A percentile compares a stretch with the other conserved stretches of the same genome.
phyloP scores from a whole-genome alignment of 2,329 filamentous ascomycete species.

The Nigrospora osmanthi region DNA sequence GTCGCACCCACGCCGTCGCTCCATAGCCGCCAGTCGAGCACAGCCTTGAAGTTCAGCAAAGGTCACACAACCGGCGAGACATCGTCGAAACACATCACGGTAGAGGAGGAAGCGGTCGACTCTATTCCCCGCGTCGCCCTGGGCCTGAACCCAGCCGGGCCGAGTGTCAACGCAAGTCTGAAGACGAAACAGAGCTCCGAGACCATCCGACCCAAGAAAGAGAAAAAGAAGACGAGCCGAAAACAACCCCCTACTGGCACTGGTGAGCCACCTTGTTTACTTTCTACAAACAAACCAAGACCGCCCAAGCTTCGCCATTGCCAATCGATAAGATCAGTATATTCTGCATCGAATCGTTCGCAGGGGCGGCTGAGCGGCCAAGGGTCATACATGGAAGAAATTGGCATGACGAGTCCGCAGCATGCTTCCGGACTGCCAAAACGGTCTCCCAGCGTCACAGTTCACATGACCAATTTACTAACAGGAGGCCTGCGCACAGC shows the following conservation, averaged over 20 bases:
- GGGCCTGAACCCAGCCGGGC: constrained; percentile 54
- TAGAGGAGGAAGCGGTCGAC: constrained; percentile 92
- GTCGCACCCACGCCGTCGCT: constrained; percentile 39
- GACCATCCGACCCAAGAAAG: constrained; percentile 89
- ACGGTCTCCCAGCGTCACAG: constrained; percentile 23
- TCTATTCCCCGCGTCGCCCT: constrained; percentile 81
- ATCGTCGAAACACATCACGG: constrained; percentile 86
- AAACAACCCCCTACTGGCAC: constrained; percentile 70
- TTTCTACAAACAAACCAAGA: background rate
- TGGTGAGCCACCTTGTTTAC: constrained; percentile 45
- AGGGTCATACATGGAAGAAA: constrained; percentile 23
- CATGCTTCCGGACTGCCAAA: constrained; percentile 10
- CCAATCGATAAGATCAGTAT: constrained; percentile 28
- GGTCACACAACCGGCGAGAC: constrained; percentile 61
- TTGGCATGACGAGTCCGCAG: constrained; percentile 10
- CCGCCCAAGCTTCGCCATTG: constrained; percentile 28
- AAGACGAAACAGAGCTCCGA: constrained; percentile 87
- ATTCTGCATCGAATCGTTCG: constrained; percentile 21
- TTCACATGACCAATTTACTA: constrained; percentile 36
- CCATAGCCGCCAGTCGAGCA: constrained; percentile 58
- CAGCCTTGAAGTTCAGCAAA: constrained; percentile 60
- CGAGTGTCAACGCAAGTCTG: constrained; percentile 63
- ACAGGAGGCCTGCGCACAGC: constrained; percentile 43
- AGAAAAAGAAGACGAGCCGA: constrained; percentile 72
- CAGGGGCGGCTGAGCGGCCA: constrained; percentile 25